These are phyloP conservation scores for Medicago truncatula DNA, from an alignment of 306 rosid species.

Conservation along the genomic window MtrunA17r5.0-ANR NC_053045.1:25205501-25206000, in stretches of 20 bases:
- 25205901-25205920: conserved; percentile 55
- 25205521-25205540: conserved; percentile 48
- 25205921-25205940: neutral
- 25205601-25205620: conserved; percentile 59
- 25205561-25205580: conserved; percentile 60
- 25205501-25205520: conserved; percentile 3
- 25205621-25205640: conserved; percentile 69
- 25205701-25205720: conserved; percentile 55
- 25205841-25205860: conserved; percentile 61
- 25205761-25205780: conserved; percentile 63
- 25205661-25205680: conserved; percentile 53
- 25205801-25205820: conserved; percentile 59
- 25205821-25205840: conserved; percentile 63
- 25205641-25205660: conserved; percentile 61
- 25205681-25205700: conserved; percentile 69
- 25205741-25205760: conserved; percentile 66
- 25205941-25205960: neutral
- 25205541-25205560: conserved; percentile 62
- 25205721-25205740: conserved; percentile 46
- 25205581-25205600: conserved; percentile 74
- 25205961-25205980: conserved; percentile 8
- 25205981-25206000: neutral
- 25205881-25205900: conserved; percentile 68
- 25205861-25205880: conserved; percentile 75
- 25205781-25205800: conserved; percentile 68